Base-by-base conservation (phyloP, 345 rosid genomes). In the Euphorbia peplus region DNA sequence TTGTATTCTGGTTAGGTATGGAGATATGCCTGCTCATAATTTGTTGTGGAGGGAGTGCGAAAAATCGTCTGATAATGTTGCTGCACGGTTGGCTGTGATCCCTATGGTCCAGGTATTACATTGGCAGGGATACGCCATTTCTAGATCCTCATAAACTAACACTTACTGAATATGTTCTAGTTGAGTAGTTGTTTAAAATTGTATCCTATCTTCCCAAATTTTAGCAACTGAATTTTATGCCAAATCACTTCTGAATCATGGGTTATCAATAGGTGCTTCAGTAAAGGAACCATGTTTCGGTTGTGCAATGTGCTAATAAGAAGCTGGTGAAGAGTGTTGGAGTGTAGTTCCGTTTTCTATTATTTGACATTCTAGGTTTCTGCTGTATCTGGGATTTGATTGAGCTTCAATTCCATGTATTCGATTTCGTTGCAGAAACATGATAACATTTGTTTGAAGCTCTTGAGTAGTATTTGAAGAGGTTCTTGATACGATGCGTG, bases 11-110 rank as follows among this genome's bases (percentile, higher is more conserved):
- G 70, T 60, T 66, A 93, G 97, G 61, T 93, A 89, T 77, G 97
- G 98, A 71, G 98, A 91, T 84, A 86, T 93, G 80, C 92, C 95
- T 65, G 96, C 98, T 66, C 96, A 93, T 83, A 86, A 86, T 80
- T 71, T 93, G 81, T 84, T 93, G 4, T 91, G 95, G 96, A 88
- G 86, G 63, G 92, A 91, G 73, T 89, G 98, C 55, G 83, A 88
- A 79, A 93, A 88, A 77, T 78, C 97, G 64, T 85, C 95, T 1
- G 84, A 87, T 60, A 76, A 82, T 67, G 95, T 93, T 68, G 92
- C 96, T 76, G 97, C 95, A 35, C 90, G 97, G 24, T 73, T 93
- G 82, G 97, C 97, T 37, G 87, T 78, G 19, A 89, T 89, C 63
- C 92, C 96, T 3, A 69, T 85, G 35, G 92, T 89, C 37, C 92